Percentiles rank a stretch among this genome's conserved stretches.
phyloP scores from a whole-genome alignment of 2,329 filamentous ascomycete genomes.

The Didymella pomorum region DNA sequence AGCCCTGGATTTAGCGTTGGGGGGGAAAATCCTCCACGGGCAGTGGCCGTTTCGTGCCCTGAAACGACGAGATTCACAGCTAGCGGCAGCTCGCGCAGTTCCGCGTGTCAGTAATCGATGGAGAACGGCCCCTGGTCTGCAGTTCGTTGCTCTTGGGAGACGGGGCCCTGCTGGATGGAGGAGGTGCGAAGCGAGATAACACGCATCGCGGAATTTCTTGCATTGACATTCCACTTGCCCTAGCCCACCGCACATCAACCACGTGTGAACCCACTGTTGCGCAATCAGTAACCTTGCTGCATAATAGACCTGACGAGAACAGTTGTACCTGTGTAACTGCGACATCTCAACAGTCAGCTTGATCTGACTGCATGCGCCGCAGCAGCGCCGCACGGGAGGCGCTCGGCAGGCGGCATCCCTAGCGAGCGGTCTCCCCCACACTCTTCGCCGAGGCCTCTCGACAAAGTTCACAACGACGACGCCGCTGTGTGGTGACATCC shows the following conservation, averaged over 20 bases:
- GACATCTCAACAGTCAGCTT: slow-evolving; percentile 10
- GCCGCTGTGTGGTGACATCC: slow-evolving; percentile 6
- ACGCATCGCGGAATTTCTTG: slow-evolving; percentile 2
- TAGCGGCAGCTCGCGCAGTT: slow-evolving; percentile 7
- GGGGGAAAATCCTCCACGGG: slow-evolving; percentile 16
- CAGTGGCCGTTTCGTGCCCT: slow-evolving; percentile 10
- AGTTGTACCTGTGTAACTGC: slow-evolving; percentile 6
- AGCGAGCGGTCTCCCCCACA: slow-evolving; percentile 15
- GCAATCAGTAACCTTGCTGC: slow-evolving; percentile 10
- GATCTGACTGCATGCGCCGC: slow-evolving; percentile 4
- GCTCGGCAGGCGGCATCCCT: slow-evolving; percentile 11
- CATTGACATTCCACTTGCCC: slow-evolving; percentile 10
- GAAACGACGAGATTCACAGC: slow-evolving; percentile 5
- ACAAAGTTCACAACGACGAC: slow-evolving; percentile 1
- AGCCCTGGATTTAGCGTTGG: slow-evolving; percentile 5
- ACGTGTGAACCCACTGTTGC: slow-evolving; percentile 8
- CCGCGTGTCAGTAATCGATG: slow-evolving; percentile 13
- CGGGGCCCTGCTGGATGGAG: slow-evolving; percentile 13
- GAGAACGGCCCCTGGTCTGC: neutral
- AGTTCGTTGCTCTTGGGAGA: slow-evolving; percentile 8
- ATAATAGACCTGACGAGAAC: neutral
- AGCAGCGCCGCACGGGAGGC: slow-evolving; percentile 11
- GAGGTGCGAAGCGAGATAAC: slow-evolving; percentile 18
- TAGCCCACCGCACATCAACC: neutral
- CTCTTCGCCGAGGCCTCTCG: slow-evolving; percentile 11